phyloP scores from a whole-genome alignment of 2,329 filamentous ascomycete species.

The Chaetomiaceae sp. region DNA sequence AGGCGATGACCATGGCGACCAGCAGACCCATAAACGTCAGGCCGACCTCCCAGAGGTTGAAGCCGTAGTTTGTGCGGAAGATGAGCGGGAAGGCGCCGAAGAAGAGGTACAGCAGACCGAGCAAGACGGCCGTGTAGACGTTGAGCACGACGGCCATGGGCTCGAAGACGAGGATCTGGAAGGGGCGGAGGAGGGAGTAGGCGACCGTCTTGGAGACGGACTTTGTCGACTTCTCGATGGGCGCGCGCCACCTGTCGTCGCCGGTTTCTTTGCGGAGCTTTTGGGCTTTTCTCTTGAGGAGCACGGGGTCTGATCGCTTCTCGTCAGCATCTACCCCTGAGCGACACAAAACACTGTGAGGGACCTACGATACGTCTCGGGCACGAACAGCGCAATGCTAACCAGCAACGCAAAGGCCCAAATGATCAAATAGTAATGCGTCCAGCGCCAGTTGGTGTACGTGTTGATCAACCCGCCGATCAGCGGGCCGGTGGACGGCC shows the following conservation, averaged over 20 bases:
- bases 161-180: slow-evolving; percentile 74
- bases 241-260: slow-evolving; percentile 70
- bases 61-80: slow-evolving; percentile 68
- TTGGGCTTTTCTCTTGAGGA: slow-evolving; percentile 68
- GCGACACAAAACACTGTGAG: not conserved
- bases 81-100: slow-evolving; percentile 84
- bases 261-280: slow-evolving; percentile 68
- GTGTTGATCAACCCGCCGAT: slow-evolving; percentile 81
- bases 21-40: slow-evolving; percentile 70
- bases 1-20: slow-evolving; percentile 62
- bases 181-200: slow-evolving; percentile 61
- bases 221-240: slow-evolving; percentile 67
- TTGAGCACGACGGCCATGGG: slow-evolving; percentile 84
- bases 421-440: slow-evolving; percentile 79
- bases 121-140: slow-evolving; percentile 75
- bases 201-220: slow-evolving; percentile 61
- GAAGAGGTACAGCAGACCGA: slow-evolving; percentile 86
- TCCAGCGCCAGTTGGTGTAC: slow-evolving; percentile 71
- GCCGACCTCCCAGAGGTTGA: slow-evolving; percentile 76
- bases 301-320: slow-evolving; percentile 50
- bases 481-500: slow-evolving; percentile 56
- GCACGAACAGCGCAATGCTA: slow-evolving; percentile 67
- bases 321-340: slow-evolving; percentile 3
- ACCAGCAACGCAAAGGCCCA: slow-evolving; percentile 66
- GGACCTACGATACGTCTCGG: slow-evolving; percentile 73